These are phyloP conservation scores for Neurospora sp. DNA, from an alignment of 495 filamentous ascomycete genomes.

Conservation along the genomic window DNA sequence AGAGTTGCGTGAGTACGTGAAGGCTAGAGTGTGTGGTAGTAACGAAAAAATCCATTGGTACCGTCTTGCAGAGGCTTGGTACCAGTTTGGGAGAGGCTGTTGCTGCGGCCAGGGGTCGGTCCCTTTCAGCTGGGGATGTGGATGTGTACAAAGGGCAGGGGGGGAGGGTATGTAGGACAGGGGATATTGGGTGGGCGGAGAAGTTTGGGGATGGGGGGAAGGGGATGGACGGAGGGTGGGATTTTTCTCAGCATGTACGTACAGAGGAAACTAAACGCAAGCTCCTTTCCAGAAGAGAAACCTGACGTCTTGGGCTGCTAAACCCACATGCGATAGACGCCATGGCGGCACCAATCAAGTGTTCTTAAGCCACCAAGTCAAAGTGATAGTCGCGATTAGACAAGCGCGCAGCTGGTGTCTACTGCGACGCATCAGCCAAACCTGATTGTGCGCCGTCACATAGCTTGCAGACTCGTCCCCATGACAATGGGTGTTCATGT, in stretches of 20 bases:
- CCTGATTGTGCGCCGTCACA: neutral
- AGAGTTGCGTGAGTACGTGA: slow-evolving; percentile 1
- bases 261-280: neutral
- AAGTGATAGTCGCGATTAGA: neutral
- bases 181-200: neutral
- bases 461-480: neutral
- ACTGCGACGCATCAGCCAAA: neutral
- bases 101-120: slow-evolving; percentile 7
- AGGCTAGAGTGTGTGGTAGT: neutral
- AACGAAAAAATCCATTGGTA: slow-evolving; percentile 13
- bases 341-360: neutral
- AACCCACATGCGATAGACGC: neutral
- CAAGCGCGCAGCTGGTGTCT: neutral
- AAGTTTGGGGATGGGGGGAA: slow-evolving; percentile 4
- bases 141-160: neutral
- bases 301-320: neutral
- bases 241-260: neutral
- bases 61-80: slow-evolving; percentile 18
- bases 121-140: slow-evolving; percentile 15
- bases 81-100: slow-evolving; percentile 13
- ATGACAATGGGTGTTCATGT: neutral
- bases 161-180: neutral
- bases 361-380: too few relatives aligned
- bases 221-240: too few relatives aligned
- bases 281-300: neutral